A percentile compares a stretch with the other conserved stretches of the same genome.
Conservation (phyloP, 768 basidiomycete species). For the Leccinum variicolor region DNA sequence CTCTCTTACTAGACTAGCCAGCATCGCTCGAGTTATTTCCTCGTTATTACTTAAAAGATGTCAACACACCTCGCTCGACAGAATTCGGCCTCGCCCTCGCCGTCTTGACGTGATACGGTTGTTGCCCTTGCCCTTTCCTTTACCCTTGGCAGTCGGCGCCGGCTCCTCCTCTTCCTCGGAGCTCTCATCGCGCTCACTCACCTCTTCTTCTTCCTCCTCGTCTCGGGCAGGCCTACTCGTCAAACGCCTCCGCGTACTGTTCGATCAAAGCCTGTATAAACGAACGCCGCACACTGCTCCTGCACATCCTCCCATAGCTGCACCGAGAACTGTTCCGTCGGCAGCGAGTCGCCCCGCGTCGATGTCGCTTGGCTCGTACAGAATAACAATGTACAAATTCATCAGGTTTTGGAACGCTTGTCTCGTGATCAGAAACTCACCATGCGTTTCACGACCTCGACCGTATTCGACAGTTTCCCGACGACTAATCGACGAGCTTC, state of each 20-base stretch:
- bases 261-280: conserved; percentile 91
- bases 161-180: conserved; percentile 37
- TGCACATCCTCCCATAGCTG: conserved; percentile 80
- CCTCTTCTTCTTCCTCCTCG: conserved; percentile 36
- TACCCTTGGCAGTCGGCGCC: conserved; percentile 19
- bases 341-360: conserved; percentile 42
- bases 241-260: conserved; percentile 68
- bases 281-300: conserved; percentile 81
- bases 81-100: conserved; percentile 1
- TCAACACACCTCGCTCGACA: conserved; percentile 35
- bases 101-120: not conserved
- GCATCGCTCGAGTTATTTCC: conserved; percentile 33
- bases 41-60: not conserved
- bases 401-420: conserved; percentile 86
- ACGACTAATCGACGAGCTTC: conserved; percentile 80
- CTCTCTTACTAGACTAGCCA: conserved; percentile 75
- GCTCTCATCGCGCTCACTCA: conserved; percentile 36
- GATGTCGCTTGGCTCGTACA: conserved; percentile 44
- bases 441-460: conserved; percentile 75
- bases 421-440: conserved; percentile 45
- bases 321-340: conserved; percentile 54
- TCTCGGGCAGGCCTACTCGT: conserved; percentile 30
- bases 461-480: conserved; percentile 81
- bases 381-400: conserved; percentile 78
- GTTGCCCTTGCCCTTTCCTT: conserved; percentile 28